phyloP scores from a whole-genome alignment of 108 stramenopile species.

The Bacterosira constricta region DNA sequence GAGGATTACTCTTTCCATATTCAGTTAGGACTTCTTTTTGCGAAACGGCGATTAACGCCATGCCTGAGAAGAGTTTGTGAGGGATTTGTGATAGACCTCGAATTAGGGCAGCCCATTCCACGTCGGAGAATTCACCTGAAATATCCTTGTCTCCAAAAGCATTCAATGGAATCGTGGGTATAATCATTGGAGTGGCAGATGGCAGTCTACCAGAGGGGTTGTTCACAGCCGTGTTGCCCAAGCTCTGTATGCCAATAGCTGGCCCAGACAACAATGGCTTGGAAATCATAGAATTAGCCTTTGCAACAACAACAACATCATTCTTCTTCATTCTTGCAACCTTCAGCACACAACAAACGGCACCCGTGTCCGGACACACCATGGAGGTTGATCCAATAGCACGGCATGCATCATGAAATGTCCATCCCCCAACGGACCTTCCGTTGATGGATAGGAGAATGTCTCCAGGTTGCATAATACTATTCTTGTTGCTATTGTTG shows the following conservation, averaged over 20 bases:
- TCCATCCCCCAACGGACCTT: slow-evolving; percentile 42
- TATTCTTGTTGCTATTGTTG: not conserved
- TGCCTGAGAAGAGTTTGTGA: slow-evolving; percentile 25
- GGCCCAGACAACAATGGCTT: too few relatives aligned
- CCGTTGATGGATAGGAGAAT: slow-evolving; percentile 71
- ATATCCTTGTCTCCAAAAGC: slow-evolving; percentile 13
- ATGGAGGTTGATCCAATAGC: slow-evolving; percentile 42
- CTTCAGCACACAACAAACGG: slow-evolving; percentile 22
- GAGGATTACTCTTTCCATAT: slow-evolving; percentile 1
- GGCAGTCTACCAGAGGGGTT: not conserved
- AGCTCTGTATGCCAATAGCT: too few relatives aligned
- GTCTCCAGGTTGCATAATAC: slow-evolving; percentile 57
- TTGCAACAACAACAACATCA: not conserved
- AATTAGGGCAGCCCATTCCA: slow-evolving; percentile 33
- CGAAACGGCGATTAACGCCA: slow-evolving; percentile 31
- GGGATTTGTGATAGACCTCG: slow-evolving; percentile 12
- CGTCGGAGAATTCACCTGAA: slow-evolving; percentile 27
- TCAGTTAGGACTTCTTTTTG: slow-evolving; percentile 14
- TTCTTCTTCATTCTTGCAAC: slow-evolving; percentile 37
- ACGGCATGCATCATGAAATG: slow-evolving; percentile 60
- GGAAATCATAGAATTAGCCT: not conserved
- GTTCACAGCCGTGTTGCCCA: not conserved
- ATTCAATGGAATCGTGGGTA: slow-evolving; percentile 17
- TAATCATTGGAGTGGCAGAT: not conserved
- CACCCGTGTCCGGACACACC: not conserved